A percentile compares a stretch with the other conserved stretches of the same genome.
Conservation (phyloP, 1,139 yeast genomes). For the Suhomyces choctaworum region DNA sequence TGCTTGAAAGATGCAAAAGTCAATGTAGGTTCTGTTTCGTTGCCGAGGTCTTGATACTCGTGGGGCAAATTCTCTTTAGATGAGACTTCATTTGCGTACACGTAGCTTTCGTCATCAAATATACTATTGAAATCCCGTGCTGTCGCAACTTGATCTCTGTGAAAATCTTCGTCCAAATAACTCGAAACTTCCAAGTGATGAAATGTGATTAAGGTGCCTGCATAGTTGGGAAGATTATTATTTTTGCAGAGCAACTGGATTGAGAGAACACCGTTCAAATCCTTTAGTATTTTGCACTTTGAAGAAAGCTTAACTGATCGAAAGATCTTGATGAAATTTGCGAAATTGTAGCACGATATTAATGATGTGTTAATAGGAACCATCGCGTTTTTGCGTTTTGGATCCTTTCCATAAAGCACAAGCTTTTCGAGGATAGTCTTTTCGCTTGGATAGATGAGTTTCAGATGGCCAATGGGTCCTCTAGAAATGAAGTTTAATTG, state of each 20-base stretch:
- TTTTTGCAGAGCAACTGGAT: slow-evolving; percentile 46
- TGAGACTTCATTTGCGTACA: slow-evolving; percentile 21
- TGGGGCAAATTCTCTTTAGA: slow-evolving; percentile 7
- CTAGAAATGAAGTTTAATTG: slow-evolving; percentile 58
- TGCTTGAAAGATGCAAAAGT: slow-evolving; percentile 19
- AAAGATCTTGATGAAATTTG: slow-evolving; percentile 52
- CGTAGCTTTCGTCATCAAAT: slow-evolving; percentile 30
- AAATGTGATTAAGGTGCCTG: slow-evolving; percentile 65
- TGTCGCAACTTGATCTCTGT: slow-evolving; percentile 4
- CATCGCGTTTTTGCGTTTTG: slow-evolving; percentile 15
- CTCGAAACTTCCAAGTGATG: slow-evolving; percentile 51
- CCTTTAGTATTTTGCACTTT: slow-evolving; percentile 61
- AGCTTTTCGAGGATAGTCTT: slow-evolving; percentile 57
- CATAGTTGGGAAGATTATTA: slow-evolving; percentile 34
- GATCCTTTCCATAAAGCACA: slow-evolving; percentile 21
- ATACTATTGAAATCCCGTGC: slow-evolving; percentile 16
- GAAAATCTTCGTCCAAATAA: slow-evolving; percentile 20
- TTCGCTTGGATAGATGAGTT: slow-evolving; percentile 66
- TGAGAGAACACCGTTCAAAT: slow-evolving; percentile 53
- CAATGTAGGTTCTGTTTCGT: slow-evolving; percentile 14
- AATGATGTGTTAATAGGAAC: slow-evolving; percentile 24
- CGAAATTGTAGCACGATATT: slow-evolving; percentile 52
- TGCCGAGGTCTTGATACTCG: slow-evolving; percentile 17
- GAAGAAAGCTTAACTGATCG: slow-evolving; percentile 57
- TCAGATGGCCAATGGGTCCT: slow-evolving; percentile 70